A percentile compares a stretch with the other conserved stretches of the same genome.
These are phyloP conservation scores for Heliocybe sulcata DNA, from an alignment of 1,284 basidiomycete genomes.

Conservation along the genomic window DNA sequence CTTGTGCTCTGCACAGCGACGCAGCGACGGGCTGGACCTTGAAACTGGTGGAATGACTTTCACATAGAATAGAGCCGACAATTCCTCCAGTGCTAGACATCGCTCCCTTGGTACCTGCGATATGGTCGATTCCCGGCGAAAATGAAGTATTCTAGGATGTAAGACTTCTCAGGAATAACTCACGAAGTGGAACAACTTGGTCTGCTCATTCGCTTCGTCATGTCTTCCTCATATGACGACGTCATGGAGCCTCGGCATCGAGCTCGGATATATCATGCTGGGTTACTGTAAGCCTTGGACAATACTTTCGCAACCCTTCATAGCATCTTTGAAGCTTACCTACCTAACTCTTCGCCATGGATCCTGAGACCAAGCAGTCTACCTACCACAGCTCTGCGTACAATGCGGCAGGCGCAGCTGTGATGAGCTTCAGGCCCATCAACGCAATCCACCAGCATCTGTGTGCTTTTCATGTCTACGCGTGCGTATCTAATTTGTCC, in stretches of 20 bases:
- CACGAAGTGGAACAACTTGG: not conserved
- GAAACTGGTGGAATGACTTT: too few species aligned
- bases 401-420: slow-evolving; percentile 25
- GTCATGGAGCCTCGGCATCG: not conserved
- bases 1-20: too few species aligned
- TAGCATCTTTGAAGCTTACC: not conserved
- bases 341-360: slow-evolving; percentile 11
- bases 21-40: too few species aligned
- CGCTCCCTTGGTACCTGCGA: too few species aligned
- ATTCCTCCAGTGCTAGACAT: too few species aligned
- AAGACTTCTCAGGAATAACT: too few species aligned
- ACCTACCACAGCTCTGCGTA: slow-evolving; percentile 19
- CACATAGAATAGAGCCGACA: too few species aligned
- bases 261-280: too few species aligned
- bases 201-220: not conserved
- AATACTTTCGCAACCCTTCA: too few species aligned
- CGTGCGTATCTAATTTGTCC: slow-evolving; percentile 16
- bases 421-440: slow-evolving; percentile 40
- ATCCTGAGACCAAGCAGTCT: slow-evolving; percentile 18
- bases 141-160: too few species aligned
- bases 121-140: too few species aligned
- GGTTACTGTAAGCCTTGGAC: too few species aligned
- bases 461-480: slow-evolving; percentile 34
- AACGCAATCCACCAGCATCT: slow-evolving; percentile 41
- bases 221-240: not conserved